Conservation (phyloP, 768 basidiomycete species). For the Butyriboletus loyo region DNA sequence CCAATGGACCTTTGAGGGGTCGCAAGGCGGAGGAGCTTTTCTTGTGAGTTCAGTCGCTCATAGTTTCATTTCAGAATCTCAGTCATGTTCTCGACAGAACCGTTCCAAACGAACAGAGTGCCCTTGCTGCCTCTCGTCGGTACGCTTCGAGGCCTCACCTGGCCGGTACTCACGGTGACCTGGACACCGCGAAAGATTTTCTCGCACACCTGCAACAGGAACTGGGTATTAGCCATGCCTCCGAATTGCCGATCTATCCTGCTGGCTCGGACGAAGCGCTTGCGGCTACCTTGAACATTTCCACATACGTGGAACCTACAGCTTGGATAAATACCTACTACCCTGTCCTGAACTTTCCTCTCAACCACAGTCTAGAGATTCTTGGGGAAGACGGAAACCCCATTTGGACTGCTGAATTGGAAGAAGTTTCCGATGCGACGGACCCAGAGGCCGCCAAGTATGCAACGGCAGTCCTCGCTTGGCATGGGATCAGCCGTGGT, state of each 20-base stretch:
- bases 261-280: conserved; percentile 57
- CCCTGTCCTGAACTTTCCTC: conserved; percentile 67
- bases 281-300: conserved; percentile 48
- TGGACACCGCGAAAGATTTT: conserved; percentile 55
- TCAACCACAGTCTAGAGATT: conserved; percentile 54
- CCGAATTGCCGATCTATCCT: conserved; percentile 44
- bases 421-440: conserved; percentile 61
- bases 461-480: conserved; percentile 55
- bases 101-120: conserved; percentile 49
- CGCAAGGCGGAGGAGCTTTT: conserved; percentile 43
- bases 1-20: conserved; percentile 26
- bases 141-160: conserved; percentile 57
- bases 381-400: conserved; percentile 47
- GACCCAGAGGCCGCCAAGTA: conserved; percentile 63
- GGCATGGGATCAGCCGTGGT: conserved; percentile 68
- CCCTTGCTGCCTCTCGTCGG: conserved; percentile 47
- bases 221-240: conserved; percentile 37
- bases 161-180: conserved; percentile 56
- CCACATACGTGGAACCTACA: conserved; percentile 36
- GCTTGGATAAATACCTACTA: conserved; percentile 75
- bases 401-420: conserved; percentile 59
- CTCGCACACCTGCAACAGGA: conserved; percentile 50
- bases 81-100: conserved; percentile 33
- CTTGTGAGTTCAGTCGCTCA: conserved; percentile 33
- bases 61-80: not conserved